Evolutionary conservation across 78 protist species (phyloP), one percentile per base, ranked within the genome.

Genomic region (Guillardia theta): DNA sequence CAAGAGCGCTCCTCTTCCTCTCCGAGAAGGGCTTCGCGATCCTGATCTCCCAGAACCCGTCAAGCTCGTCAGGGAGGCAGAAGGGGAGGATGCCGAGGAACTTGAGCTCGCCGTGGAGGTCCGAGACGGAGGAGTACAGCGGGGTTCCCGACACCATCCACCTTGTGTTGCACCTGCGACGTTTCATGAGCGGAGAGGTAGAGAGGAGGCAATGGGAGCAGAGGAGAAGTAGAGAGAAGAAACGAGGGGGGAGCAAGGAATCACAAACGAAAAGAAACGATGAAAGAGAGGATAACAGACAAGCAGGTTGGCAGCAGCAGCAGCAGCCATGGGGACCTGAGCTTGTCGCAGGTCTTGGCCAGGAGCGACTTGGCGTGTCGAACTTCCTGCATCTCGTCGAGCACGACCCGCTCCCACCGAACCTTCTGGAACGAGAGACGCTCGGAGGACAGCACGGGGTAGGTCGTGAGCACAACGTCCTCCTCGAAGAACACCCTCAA

Each of bases 371-470:
- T 78, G 90, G 43, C 24, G 24, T n/a, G 39, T 18, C 90, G 90
- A 10, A 78, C 44, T 50, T 78, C 90, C 90, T 78, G 90, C 90
- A 78, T 78, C 48, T 78, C 90, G 50, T 78, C 90, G 33, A 78
- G 90, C 90, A 78, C 90, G 48, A 78, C 39, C 50, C 90, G 90
- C 33, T 43, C 50, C 90, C 90, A 78, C 90, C 18, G 37, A 48
- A 78, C 44, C 43, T 30, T 46, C 50, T 6, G 10, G 30, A 78
- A 43, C 48, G 90, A 44, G 24, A 8, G 53, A 36, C 24, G 18
- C 53, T 78, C 90, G 24, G 21, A 12, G 53, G 18, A 18, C 50
- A 78, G 90, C 90, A 78, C 44, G 44, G 37, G 24, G 50, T 70
- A 70, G 46, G 83, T 70, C 83, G 83, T 70, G 36, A 70, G 36